These are phyloP conservation scores for Fusarium mexicanum DNA, from an alignment of 2,329 filamentous ascomycete species.

Conservation along the genomic window DNA sequence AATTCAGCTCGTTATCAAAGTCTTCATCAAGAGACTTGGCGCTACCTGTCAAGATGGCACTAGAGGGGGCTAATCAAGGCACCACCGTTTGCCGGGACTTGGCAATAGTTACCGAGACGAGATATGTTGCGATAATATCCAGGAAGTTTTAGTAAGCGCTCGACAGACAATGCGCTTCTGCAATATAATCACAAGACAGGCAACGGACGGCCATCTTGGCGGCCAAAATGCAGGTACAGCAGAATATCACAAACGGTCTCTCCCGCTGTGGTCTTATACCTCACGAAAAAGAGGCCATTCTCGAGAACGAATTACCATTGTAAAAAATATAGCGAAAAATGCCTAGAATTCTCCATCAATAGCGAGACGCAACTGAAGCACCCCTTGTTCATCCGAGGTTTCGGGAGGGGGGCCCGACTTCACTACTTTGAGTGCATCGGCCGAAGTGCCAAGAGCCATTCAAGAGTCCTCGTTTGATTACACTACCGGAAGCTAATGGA, in stretches of 20 bases:
- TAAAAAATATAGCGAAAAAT: not conserved
- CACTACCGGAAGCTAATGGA: not conserved
- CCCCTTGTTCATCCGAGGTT: constrained; percentile 32
- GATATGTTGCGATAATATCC: not conserved
- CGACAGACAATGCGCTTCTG: not conserved
- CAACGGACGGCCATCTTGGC: not conserved
- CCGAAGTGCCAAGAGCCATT: constrained; percentile 19
- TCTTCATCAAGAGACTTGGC: constrained; percentile 1
- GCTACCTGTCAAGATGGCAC: not conserved
- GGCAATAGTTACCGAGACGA: not conserved
- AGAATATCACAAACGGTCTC: not conserved
- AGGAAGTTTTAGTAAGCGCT: constrained; percentile 28
- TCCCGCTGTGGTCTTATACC: constrained; percentile 5
- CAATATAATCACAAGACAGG: constrained; percentile 1
- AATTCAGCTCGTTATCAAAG: not conserved
- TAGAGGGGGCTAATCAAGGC: constrained; percentile 14
- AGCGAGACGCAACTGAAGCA: constrained; percentile 37
- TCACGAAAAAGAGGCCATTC: constrained; percentile 1
- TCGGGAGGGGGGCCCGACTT: constrained; percentile 25
- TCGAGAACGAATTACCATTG: not conserved
- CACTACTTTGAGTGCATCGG: constrained; percentile 18
- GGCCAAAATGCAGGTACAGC: not conserved
- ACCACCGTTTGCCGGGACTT: constrained; percentile 18
- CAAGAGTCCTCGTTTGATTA: not conserved
- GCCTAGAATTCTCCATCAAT: constrained; percentile 37